These are phyloP conservation scores for Fraxinus dipetala DNA, from an alignment of 305 asterid species.

Conservation along the genomic window DNA sequence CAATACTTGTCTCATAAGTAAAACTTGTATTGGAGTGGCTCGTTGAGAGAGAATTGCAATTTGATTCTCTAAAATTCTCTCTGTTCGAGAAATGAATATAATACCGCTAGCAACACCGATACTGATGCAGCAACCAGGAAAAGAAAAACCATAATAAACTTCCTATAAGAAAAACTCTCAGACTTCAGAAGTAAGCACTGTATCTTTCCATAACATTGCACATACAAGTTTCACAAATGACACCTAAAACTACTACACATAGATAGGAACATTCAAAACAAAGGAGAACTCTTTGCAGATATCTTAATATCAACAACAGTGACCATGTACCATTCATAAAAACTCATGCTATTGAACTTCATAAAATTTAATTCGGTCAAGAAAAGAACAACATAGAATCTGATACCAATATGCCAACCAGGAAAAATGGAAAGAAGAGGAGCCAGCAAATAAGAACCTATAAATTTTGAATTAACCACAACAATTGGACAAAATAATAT, in stretches of 20 bases:
- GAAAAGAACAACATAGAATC: neutral
- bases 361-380: neutral
- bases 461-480: neutral
- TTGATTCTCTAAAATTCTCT: neutral
- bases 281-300: neutral
- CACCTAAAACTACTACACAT: neutral
- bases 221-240: neutral
- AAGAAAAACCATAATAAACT: neutral
- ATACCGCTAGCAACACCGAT: neutral
- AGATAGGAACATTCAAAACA: neutral
- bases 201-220: neutral
- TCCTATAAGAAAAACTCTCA: neutral
- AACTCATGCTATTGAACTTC: neutral
- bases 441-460: neutral
- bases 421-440: neutral
- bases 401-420: neutral
- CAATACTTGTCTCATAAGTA: neutral
- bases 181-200: neutral
- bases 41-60: neutral
- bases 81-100: slow-evolving; percentile 5
- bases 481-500: neutral
- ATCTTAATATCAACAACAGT: neutral
- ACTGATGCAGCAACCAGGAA: neutral
- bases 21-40: neutral
- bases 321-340: neutral